Base-by-base conservation (phyloP, 2,329 filamentous ascomycete genomes). In the Elsinoe fawcettii region DNA sequence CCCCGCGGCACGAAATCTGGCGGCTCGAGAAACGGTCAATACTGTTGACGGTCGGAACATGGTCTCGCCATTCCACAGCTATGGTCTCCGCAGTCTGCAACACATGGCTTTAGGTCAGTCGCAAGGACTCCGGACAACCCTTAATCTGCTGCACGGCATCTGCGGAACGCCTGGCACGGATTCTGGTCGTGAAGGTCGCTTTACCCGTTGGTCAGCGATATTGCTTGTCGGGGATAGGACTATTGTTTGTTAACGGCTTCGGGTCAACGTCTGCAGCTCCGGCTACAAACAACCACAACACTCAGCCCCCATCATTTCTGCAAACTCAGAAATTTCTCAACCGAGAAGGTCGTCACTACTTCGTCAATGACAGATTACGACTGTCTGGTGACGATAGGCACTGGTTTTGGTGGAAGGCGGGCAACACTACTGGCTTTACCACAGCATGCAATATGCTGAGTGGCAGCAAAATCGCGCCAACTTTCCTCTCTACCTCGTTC, bases 371-470 rank as follows among this genome's bases (percentile, higher is more conserved):
- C 34, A 37, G 34, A 14, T 3, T n/a, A 37, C 34, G 9, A 37
- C 9, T n/a, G 34, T 37, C 34, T 12, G 9, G 34, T 37, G 34
- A 12, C 14, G 14, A 7, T n/a, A 14, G 14, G 14, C 11, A 37
- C 34, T 37, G 34, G 5, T 7, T n/a, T 37, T 14, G 5, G 34
- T 37, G 34, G 34, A 37, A 37, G 14, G 34, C 4, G 34, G 34
- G 9, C 9, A 37, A 12, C 41, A 46, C 41, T 14, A 16, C 23
- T 25, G 2, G 4, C 27, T 18, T 2, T 4, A 14, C 25, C 46
- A 4, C 46, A 53, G 49, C 30, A 53, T 53, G 49, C 49, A 53
- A 39, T 30, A 53, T 53, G 49, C 16, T n/a, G 20, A 39, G 18
- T 39, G 30, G 20, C 32, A 37, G 20, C n/a, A 18, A 16, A 36